phyloP scores from a whole-genome alignment of 2,329 filamentous ascomycete genomes.

The Epichloe glyceriae region DNA sequence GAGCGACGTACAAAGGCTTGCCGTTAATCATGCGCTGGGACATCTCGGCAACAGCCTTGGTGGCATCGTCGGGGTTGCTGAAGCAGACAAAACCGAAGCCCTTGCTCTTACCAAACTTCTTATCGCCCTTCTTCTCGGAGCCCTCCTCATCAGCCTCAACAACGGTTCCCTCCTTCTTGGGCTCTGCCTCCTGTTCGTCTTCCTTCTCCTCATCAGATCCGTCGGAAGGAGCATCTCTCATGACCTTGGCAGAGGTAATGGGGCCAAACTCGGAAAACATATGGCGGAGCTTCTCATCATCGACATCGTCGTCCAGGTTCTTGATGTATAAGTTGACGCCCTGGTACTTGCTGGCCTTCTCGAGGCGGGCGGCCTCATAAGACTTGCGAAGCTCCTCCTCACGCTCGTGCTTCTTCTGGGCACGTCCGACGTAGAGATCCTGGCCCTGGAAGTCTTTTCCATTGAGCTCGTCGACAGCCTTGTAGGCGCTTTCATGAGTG shows the following conservation, averaged over 20 bases:
- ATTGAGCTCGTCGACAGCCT: slow-evolving; percentile 85
- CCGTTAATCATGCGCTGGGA: slow-evolving; percentile 97
- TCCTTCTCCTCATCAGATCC: slow-evolving; percentile 42
- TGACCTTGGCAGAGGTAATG: slow-evolving; percentile 98
- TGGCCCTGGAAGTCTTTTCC: slow-evolving; percentile 85
- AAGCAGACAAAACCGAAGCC: slow-evolving; percentile 99
- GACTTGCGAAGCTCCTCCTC: slow-evolving; percentile 99
- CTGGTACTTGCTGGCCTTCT: slow-evolving; percentile 99
- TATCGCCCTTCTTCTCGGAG: slow-evolving; percentile 44
- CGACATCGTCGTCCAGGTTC: slow-evolving; percentile 93
- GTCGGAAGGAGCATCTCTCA: slow-evolving; percentile 65
- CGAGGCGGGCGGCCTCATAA: slow-evolving; percentile 91
- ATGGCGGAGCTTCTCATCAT: slow-evolving; percentile 93
- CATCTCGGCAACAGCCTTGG: slow-evolving; percentile 98
- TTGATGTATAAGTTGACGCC: slow-evolving; percentile 99
- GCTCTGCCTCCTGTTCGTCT: slow-evolving; percentile 38
- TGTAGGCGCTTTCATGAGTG: slow-evolving; percentile 73
- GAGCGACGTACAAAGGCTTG: slow-evolving; percentile 95
- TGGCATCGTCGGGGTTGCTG: slow-evolving; percentile 96
- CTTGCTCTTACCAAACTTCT: slow-evolving; percentile 93
- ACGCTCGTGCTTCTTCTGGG: slow-evolving; percentile 99
- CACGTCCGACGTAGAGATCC: slow-evolving; percentile 94
- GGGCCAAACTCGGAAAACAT: slow-evolving; percentile 85
- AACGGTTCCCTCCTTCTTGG: slow-evolving; percentile 32
- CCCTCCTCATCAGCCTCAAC: slow-evolving; percentile 33